phyloP scores from a whole-genome alignment of 768 basidiomycete genomes.

The Ramaria sp. region DNA sequence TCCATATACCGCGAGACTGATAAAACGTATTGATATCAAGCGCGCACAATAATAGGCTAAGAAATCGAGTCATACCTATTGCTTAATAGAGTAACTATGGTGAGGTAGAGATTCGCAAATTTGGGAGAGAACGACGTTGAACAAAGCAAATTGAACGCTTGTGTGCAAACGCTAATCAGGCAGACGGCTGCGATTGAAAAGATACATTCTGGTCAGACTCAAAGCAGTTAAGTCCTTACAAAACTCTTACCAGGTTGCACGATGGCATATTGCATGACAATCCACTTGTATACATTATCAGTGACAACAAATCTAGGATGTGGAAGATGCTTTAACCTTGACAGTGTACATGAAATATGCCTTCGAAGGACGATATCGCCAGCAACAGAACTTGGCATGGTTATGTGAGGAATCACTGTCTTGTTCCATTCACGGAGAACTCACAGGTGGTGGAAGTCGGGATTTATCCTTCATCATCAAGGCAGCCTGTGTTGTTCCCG shows the following conservation, averaged over 20 bases:
- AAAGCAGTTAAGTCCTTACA: background rate
- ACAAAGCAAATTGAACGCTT: slow-evolving; percentile 61
- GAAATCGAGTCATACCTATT: slow-evolving; percentile 42
- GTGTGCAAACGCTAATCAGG: slow-evolving; percentile 69
- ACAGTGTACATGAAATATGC: slow-evolving; percentile 85
- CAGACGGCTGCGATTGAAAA: slow-evolving; percentile 33
- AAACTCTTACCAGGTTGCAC: slow-evolving; percentile 39
- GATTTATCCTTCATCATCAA: slow-evolving; percentile 73
- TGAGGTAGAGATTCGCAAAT: slow-evolving; percentile 61
- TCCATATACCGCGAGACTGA: slow-evolving; percentile 71
- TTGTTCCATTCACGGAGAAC: slow-evolving; percentile 17
- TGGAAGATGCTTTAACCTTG: slow-evolving; percentile 27
- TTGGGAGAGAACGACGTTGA: slow-evolving; percentile 43
- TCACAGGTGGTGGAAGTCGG: slow-evolving; percentile 55
- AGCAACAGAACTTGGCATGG: slow-evolving; percentile 56
- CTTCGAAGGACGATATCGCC: slow-evolving; percentile 75
- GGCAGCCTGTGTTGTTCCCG: slow-evolving; percentile 51
- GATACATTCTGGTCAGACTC: background rate
- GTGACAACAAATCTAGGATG: background rate
- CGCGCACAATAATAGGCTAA: background rate
- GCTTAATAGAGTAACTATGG: slow-evolving; percentile 64
- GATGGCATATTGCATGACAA: slow-evolving; percentile 81
- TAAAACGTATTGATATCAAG: slow-evolving; percentile 16
- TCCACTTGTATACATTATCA: slow-evolving; percentile 34
- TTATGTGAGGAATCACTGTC: background rate